A percentile compares a stretch with the other conserved stretches of the same genome.
These are phyloP conservation scores for Protomyces arabidopsidicola DNA, from an alignment of 1,139 yeast species.

Conservation along the genomic window DNA sequence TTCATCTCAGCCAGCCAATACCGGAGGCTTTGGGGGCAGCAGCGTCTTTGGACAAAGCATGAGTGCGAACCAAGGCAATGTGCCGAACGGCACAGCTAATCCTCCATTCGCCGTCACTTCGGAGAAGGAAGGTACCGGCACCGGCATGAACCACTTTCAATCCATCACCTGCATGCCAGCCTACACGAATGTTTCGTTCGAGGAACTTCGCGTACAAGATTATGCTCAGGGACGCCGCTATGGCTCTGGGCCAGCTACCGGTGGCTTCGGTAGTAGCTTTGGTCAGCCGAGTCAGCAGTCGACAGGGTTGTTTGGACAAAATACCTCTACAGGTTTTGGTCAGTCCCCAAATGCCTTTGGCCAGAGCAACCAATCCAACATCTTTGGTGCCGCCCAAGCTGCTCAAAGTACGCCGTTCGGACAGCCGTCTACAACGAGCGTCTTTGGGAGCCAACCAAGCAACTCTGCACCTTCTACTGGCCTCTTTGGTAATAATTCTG, in stretches of 20 bases:
- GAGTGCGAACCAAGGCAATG: slow-evolving; percentile 10
- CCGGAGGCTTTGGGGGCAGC: slow-evolving; percentile 29
- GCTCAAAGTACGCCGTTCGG: slow-evolving; percentile 8
- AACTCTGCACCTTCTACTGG: neutral
- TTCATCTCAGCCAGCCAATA: slow-evolving; percentile 4
- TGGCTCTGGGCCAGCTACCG: slow-evolving; percentile 40
- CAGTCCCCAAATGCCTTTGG: slow-evolving; percentile 32
- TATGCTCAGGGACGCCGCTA: slow-evolving; percentile 68
- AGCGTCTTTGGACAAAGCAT: slow-evolving; percentile 35
- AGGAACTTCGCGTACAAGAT: slow-evolving; percentile 85
- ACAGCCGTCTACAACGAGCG: slow-evolving; percentile 38
- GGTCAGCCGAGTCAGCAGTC: neutral
- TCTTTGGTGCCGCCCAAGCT: slow-evolving; percentile 5
- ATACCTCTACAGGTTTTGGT: slow-evolving; percentile 27
- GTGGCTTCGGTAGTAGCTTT: slow-evolving; percentile 35
- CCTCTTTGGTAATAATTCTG: neutral
- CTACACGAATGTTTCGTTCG: slow-evolving; percentile 72
- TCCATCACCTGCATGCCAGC: slow-evolving; percentile 86
- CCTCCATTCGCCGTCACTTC: slow-evolving; percentile 50
- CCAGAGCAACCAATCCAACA: neutral
- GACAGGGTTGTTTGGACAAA: slow-evolving; percentile 1
- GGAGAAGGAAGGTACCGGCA: slow-evolving; percentile 59
- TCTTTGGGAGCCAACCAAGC: slow-evolving; percentile 2
- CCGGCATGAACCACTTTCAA: slow-evolving; percentile 57
- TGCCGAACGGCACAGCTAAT: slow-evolving; percentile 33